Percentiles rank a stretch among this genome's conserved stretches.
phyloP scores from a whole-genome alignment of 345 rosid genomes.

The Draba incana region DNA sequence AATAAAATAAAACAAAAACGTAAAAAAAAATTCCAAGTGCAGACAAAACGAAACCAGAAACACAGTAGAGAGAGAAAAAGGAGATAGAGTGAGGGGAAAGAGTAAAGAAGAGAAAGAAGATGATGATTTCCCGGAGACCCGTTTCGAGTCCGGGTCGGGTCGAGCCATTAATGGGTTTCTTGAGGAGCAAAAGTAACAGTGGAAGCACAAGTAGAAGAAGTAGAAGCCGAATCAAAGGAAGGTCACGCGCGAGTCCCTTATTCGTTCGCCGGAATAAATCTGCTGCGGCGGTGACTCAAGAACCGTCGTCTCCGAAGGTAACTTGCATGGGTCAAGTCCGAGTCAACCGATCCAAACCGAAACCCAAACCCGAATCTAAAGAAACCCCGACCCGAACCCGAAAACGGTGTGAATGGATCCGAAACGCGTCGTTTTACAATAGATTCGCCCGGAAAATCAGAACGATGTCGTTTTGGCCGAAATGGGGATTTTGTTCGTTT shows the following conservation, averaged over 20 bases:
- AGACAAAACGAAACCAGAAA: conserved; percentile 30
- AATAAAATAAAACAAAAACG: conserved; percentile 4
- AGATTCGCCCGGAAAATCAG: conserved; percentile 36
- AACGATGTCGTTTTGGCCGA: conserved; percentile 45
- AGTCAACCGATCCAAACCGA: conserved; percentile 60
- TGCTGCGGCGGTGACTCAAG: conserved; percentile 53
- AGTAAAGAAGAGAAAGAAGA: conserved; percentile 24
- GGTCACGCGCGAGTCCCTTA: conserved; percentile 85
- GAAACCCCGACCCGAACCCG: conserved; percentile 37
- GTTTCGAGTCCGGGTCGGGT: conserved; percentile 79
- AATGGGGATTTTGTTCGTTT: conserved; percentile 45
- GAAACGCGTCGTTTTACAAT: conserved; percentile 41
- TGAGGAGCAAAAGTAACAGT: conserved; percentile 50
- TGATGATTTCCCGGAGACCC: conserved; percentile 60
- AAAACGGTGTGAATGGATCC: conserved; percentile 54
- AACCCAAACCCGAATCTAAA: conserved; percentile 22
- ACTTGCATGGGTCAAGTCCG: conserved; percentile 99
- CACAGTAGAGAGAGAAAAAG: conserved; percentile 15
- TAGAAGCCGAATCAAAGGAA: conserved; percentile 59
- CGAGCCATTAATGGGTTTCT: conserved; percentile 73
- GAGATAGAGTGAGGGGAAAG: conserved; percentile 9
- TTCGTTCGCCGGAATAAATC: conserved; percentile 65
- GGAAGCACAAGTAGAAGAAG: conserved; percentile 41
- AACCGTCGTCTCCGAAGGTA: conserved; percentile 90
- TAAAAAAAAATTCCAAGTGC: conserved; percentile 3